Conservation (phyloP, 2,329 filamentous ascomycete species). For the Ophiocordyceps robertsii region DNA sequence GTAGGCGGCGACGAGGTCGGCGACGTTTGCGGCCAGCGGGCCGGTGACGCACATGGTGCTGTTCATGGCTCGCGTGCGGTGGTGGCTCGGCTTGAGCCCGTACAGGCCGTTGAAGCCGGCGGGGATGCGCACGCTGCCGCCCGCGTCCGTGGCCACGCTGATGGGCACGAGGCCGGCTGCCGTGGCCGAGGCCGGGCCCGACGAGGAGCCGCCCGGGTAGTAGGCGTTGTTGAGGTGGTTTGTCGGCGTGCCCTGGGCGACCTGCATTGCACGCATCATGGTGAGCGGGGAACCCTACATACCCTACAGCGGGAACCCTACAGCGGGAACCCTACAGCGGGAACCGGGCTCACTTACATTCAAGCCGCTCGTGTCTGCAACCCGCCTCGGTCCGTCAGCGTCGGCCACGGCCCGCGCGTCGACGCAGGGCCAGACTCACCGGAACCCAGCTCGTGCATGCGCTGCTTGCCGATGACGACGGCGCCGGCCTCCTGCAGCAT, state of each 20-base stretch:
- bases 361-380: constrained; percentile 77
- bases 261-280: too few relatives aligned
- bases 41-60: constrained; percentile 51
- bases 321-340: too few relatives aligned
- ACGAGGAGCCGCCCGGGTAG: constrained; percentile 72
- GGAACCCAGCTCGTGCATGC: constrained; percentile 70
- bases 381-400: too few relatives aligned
- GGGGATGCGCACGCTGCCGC: constrained; percentile 64
- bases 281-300: too few relatives aligned
- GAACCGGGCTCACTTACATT: too few relatives aligned
- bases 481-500: constrained; percentile 64
- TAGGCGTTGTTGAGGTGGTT: constrained; percentile 68
- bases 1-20: constrained; percentile 73
- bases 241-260: constrained; percentile 56
- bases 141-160: constrained; percentile 61
- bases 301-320: too few relatives aligned
- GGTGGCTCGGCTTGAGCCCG: constrained; percentile 68
- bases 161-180: constrained; percentile 62
- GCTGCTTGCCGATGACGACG: constrained; percentile 61
- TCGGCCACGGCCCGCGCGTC: not conserved
- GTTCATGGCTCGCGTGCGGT: constrained; percentile 46
- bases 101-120: constrained; percentile 65
- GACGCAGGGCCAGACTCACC: constrained; percentile 26
- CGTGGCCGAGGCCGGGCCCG: constrained; percentile 60
- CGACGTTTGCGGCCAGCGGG: constrained; percentile 61